These are phyloP conservation scores for Tuctoria greenei DNA, from an alignment of 176 grass and related monocot genomes.

Conservation along the genomic window DNA sequence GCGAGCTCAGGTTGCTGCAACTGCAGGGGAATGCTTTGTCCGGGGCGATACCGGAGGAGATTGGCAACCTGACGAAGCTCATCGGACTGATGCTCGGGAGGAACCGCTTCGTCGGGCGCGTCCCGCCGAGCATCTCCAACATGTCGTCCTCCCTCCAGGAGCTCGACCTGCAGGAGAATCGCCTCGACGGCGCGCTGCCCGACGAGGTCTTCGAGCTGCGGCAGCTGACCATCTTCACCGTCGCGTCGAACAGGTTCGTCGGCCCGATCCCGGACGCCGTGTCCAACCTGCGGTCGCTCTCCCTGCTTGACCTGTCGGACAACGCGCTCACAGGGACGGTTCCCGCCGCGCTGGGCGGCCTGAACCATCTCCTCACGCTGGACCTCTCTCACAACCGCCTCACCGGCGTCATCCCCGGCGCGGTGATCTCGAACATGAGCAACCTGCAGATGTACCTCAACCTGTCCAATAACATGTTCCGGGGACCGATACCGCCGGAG, in stretches of 20 bases:
- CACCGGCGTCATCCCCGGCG: constrained; percentile 51
- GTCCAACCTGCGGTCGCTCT: constrained; percentile 56
- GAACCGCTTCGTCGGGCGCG: constrained; percentile 50
- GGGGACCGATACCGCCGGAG: constrained; percentile 53
- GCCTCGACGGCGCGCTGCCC: constrained; percentile 45
- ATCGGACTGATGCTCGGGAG: constrained; percentile 18
- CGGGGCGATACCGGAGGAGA: constrained; percentile 60
- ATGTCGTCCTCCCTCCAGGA: constrained; percentile 47
- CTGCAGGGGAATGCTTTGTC: constrained; percentile 59
- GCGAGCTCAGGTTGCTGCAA: constrained; percentile 42
- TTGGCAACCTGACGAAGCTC: constrained; percentile 66
- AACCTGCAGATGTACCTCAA: constrained; percentile 65
- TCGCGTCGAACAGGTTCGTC: constrained; percentile 54
- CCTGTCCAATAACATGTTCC: constrained; percentile 62
- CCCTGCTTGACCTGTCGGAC: constrained; percentile 56
- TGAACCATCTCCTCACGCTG: constrained; percentile 47
- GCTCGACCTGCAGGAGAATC: constrained; percentile 49
- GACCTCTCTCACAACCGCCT: constrained; percentile 79
- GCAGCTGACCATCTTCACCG: constrained; percentile 40
- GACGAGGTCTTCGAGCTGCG: constrained; percentile 44
- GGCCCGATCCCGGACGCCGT: constrained; percentile 58
- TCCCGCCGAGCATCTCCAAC: constrained; percentile 54
- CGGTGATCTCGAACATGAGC: constrained; percentile 47
- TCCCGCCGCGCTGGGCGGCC: constrained; percentile 43
- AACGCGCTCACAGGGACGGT: constrained; percentile 68